These are phyloP conservation scores for Moniliella sp. DNA, from an alignment of 1,284 basidiomycete species.

Conservation along the genomic window DNA sequence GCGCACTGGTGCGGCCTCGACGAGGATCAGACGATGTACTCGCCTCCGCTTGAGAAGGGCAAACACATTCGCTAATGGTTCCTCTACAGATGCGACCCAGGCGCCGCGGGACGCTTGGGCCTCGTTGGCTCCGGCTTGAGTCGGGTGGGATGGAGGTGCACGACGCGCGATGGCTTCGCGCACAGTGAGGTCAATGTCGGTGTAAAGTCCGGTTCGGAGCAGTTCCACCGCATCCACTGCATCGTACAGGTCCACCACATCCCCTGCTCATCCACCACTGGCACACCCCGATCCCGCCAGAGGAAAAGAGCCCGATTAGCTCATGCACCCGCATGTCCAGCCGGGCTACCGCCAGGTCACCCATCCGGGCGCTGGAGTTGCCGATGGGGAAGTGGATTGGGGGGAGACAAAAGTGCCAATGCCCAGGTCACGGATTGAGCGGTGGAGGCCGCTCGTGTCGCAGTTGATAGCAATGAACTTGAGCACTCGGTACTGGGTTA, in stretches of 20 bases:
- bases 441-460: constrained; percentile 37
- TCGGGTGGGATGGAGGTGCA: no score
- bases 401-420: constrained; percentile 72
- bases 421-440: constrained; percentile 60
- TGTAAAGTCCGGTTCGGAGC: constrained; percentile 79
- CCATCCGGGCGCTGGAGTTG: neutral
- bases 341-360: constrained; percentile 66
- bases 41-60: constrained; percentile 75
- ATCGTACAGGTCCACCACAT: constrained; percentile 90
- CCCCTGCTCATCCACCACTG: constrained; percentile 80
- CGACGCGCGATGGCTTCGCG: constrained; percentile 74
- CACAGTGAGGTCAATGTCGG: constrained; percentile 82
- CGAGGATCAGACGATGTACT: constrained; percentile 53
- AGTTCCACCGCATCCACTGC: constrained; percentile 76
- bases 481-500: constrained; percentile 90
- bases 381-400: neutral
- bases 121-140: no score
- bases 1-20: constrained; percentile 10
- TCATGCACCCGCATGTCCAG: constrained; percentile 83
- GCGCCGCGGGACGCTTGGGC: constrained; percentile 84
- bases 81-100: constrained; percentile 76
- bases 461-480: constrained; percentile 90
- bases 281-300: constrained; percentile 81
- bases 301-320: constrained; percentile 94
- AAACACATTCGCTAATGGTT: constrained; percentile 77